Percentiles rank a stretch among this genome's conserved stretches.
Evolutionary conservation across 2,329 filamentous ascomycete species (phyloP).

Genomic region (Xenoacremonium recifei): DNA sequence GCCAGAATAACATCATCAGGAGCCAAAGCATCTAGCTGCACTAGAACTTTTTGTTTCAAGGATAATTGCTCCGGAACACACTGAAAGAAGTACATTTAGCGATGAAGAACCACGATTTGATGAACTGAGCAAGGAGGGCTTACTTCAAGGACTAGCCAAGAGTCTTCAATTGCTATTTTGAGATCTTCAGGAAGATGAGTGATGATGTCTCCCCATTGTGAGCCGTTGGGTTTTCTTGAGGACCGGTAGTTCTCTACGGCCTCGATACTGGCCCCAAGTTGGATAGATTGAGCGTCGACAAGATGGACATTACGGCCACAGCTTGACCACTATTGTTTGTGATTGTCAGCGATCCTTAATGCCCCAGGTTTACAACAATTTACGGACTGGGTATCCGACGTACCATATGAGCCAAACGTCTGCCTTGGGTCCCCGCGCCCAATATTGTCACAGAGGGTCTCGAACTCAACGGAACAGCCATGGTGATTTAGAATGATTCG

Average conservation of each 20-base stretch:
- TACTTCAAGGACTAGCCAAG: conserved; percentile 30
- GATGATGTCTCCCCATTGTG: conserved; percentile 19
- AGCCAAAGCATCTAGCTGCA: conserved; percentile 37
- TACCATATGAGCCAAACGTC: conserved; percentile 31
- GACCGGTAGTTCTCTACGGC: conserved; percentile 24
- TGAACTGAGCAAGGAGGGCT: too few relatives aligned
- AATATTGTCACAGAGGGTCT: conserved; percentile 23
- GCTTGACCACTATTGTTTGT: conserved; percentile 28
- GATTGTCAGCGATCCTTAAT: too few relatives aligned
- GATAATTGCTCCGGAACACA: conserved; percentile 42
- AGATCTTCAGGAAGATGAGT: conserved; percentile 18
- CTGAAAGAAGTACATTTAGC: too few relatives aligned
- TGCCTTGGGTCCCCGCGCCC: conserved; percentile 30
- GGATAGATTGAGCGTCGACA: conserved; percentile 23
- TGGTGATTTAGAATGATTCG: too few relatives aligned
- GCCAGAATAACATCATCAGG: conserved; percentile 38
- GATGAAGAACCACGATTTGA: too few relatives aligned
- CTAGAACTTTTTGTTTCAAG: conserved; percentile 39
- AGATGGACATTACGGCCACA: conserved; percentile 27
- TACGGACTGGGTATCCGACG: too few relatives aligned
- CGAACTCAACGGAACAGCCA: conserved; percentile 7
- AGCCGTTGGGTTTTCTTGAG: neutral
- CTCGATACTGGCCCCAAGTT: conserved; percentile 25
- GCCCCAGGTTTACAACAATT: too few relatives aligned
- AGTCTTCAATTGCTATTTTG: conserved; percentile 14